A percentile compares a stretch with the other conserved stretches of the same genome.
Evolutionary conservation across 208 protist genomes (phyloP).

Genomic region (Trypanosoma melophagium): DNA sequence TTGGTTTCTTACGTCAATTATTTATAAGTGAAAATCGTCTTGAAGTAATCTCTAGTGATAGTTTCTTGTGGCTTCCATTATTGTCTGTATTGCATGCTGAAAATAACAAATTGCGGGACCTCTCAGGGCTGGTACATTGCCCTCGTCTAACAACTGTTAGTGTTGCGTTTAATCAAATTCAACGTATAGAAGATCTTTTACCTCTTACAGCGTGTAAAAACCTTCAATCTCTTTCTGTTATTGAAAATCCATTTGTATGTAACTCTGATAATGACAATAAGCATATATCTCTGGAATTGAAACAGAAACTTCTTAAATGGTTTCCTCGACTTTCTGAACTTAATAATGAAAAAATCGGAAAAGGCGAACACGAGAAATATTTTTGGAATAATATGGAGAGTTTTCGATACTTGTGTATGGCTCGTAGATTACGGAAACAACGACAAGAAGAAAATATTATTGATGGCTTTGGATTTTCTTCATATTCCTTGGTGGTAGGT

Average conservation of each 20-base stretch:
- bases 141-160: constrained; percentile 54
- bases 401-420: background rate
- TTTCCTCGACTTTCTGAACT: constrained; percentile 36
- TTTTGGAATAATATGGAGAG: background rate
- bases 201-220: constrained; percentile 50
- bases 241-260: constrained; percentile 55
- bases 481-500: background rate
- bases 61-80: constrained; percentile 61
- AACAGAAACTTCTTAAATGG: constrained; percentile 16
- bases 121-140: constrained; percentile 62
- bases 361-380: constrained; percentile 3
- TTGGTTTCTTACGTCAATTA: constrained; percentile 63
- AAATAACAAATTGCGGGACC: constrained; percentile 55
- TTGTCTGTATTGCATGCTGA: constrained; percentile 75
- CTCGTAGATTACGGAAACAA: background rate
- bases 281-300: constrained; percentile 4
- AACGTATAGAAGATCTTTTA: constrained; percentile 26
- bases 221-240: constrained; percentile 48
- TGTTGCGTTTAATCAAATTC: constrained; percentile 66
- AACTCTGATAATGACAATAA: background rate
- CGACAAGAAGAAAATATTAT: constrained; percentile 3
- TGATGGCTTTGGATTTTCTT: constrained; percentile 1
- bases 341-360: constrained; percentile 28
- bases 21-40: constrained; percentile 74
- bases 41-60: constrained; percentile 26